These are phyloP conservation scores for Hortaea sp. DNA, from an alignment of 2,329 filamentous ascomycete genomes.

Conservation along the genomic window DNA sequence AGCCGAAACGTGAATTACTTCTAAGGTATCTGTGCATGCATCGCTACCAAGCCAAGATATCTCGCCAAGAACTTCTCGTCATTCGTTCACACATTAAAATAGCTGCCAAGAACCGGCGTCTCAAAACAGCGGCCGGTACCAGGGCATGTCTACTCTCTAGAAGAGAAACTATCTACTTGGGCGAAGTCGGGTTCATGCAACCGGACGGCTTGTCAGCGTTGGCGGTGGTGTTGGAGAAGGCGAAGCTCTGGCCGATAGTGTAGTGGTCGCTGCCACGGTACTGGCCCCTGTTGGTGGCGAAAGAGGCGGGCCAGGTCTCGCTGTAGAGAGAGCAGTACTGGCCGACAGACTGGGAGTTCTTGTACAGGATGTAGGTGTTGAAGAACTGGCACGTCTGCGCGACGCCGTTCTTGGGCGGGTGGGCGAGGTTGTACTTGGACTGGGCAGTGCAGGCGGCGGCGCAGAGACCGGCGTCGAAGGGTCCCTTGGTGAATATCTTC, in stretches of 20 bases:
- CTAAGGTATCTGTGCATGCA: no score
- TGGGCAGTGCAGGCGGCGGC: conserved; percentile 16
- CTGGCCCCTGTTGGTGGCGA: conserved; percentile 18
- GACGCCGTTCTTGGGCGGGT: conserved; percentile 11
- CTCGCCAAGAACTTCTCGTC: no score
- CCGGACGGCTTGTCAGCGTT: conserved; percentile 5
- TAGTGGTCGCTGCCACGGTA: conserved; percentile 12
- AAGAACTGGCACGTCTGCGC: conserved; percentile 24
- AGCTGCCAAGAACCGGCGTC: no score
- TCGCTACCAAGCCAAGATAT: no score
- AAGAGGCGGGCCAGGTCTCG: conserved; percentile 13
- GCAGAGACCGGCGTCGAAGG: conserved; percentile 15
- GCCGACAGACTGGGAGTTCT: conserved; percentile 12
- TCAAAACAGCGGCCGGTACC: background rate
- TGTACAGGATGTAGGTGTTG: conserved; percentile 25
- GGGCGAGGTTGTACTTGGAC: conserved; percentile 14
- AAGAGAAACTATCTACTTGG: background rate
- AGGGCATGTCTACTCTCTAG: no score
- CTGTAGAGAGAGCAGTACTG: conserved; percentile 23
- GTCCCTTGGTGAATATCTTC: conserved; percentile 11
- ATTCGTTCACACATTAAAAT: no score
- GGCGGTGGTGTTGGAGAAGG: conserved; percentile 10
- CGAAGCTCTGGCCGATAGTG: conserved; percentile 13
- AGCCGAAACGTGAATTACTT: no score
- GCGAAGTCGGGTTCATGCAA: conserved; percentile 7